Base-by-base conservation (phyloP, 768 basidiomycete genomes). In the Mycena vitilis region DNA sequence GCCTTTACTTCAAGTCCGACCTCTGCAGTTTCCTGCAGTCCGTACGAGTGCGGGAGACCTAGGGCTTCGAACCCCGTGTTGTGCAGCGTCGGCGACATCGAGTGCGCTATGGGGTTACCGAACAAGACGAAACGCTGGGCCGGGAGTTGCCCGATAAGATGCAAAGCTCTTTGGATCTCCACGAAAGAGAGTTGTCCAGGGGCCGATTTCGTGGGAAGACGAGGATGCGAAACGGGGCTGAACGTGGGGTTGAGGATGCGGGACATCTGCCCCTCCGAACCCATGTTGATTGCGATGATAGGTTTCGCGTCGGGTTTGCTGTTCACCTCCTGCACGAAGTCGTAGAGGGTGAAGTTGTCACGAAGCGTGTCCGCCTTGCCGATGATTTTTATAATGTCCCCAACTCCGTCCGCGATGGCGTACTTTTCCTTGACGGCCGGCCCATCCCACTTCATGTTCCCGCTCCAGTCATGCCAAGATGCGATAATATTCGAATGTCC, bases 401-500 rank as follows among this genome's bases (percentile, higher is more conserved):
- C 96, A 51, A 89, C 82, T 66, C 81, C 79, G 51, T 84, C 80
- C 2, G 93, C 94, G 34, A 87, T 72, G 30, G 85, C 84, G 77
- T 93, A 94, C 75, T 92, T 93, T 65, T 89, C 86, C 73, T 87
- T 86, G 52, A 92, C 88, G 30, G 83, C 77, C 7, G 86, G 78
- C 20, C 91, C 84, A 71, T 89, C 86, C 97, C 97, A 99, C 71
- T 87, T 86, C 82, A 96, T 84, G 15, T 84, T 82, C 4, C 97
- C 96, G 51, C 88, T 90, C 91, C 93, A 96, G 74, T 99, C 96
- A 76, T 98, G 97, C 90, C 92, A 98, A 8, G 96, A 98, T 0
- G 95, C 93, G 65, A 99, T 91, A 74, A 98, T 88, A 71, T 91
- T 85, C 0, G 95, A 92, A 47, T 80, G 74, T 0, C 94, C 90